Evolutionary conservation across 495 filamentous ascomycete genomes (phyloP), one percentile per base, ranked within the genome.

Genomic region (Penicillium mononematosum): DNA sequence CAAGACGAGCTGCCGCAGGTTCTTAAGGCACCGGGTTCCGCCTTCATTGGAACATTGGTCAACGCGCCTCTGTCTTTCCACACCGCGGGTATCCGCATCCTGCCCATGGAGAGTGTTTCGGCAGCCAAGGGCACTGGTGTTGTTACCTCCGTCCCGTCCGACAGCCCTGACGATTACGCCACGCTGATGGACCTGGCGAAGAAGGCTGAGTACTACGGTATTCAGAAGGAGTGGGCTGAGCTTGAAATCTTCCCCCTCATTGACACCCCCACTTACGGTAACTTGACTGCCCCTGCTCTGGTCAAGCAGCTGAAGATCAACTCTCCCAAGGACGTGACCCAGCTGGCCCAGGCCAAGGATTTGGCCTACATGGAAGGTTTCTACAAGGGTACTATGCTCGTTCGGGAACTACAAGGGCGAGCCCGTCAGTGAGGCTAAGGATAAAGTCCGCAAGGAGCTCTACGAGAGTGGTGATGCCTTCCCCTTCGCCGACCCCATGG

Each of bases 361-460:
- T 75, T 93, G 46, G 94, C 94, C 5, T 98, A 98, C 77, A 95
- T 91, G 70, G 92, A 96, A 69, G 94, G 90, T n/a, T 97, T 90
- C 79, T 98, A 98, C 78, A 88, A 95, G 75, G 94, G 94, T 48
- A 90, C 81, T 42, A 94, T 98, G 90, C 71, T 90, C 41, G 81
- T 89, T 89, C 52, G 94, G 94, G 45, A 90, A 96, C 20, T 97
- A 89, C 76, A 89, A 87, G 72, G 94, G 92, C 27, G 82, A 91
- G 73, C 79, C 89, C 53, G 94, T 98, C 39, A 86, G 91, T 62
- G 80, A 79, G 41, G 92, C 86, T 20, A 98, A 98, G 76, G 85
- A 88, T 31, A 89, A 94, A 68, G 90, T 98, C 29, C 81, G 87
- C 63, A 78, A 89, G 65, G 78, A 90, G 51, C 82, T 98, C 24